Evolutionary conservation across 2,329 filamentous ascomycete species (phyloP), one percentile per base, ranked within the genome.

Genomic region (Aspergillus pseudonomiae): DNA sequence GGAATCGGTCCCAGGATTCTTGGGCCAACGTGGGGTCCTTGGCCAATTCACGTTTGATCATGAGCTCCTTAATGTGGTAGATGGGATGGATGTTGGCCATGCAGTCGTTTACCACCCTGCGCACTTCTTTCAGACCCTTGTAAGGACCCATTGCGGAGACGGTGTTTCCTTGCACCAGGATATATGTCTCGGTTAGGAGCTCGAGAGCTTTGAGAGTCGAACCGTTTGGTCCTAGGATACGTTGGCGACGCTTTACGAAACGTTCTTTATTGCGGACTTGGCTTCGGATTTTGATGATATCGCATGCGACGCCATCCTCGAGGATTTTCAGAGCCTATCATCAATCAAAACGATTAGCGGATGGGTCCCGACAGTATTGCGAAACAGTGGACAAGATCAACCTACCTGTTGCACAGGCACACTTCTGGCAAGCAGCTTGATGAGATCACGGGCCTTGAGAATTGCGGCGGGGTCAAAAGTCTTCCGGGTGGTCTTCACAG

Each of bases 81-180:
- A 92, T 91, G 1, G 89, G 90, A 72, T 92, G 95, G 62, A 97
- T 89, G 76, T 99, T 99, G 73, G 88, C 87, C 95, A 99, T 98
- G 81, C 93, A 97, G 79, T 98, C 94, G 78, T 96, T 91, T 43
- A 98, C 88, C 24, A 97, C 89, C 59, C 93, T 86, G 54, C 95
- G 89, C 34, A 97, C 88, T 73, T 97, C 94, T 81, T 98, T 98
- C 54, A 99, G 80, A 2, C 93, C 93, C 79, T 96, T 97, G 82
- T 91, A 98, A 0, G 90, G 89, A 0, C 95, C 95, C 91, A 99
- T 97, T 6, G 87, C 90, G 0, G 89, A 89, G 32, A 99, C 95
- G 0, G 95, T 98, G 79, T 97, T 98, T 69, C 95, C 95, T 78
- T 99, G 95, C 0, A 99, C 95, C 48, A 98, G 86, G 59, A 99